Evolutionary conservation across 768 basidiomycete genomes (phyloP), one percentile per base, ranked within the genome.

Genomic region (Flagelloscypha sp.): DNA sequence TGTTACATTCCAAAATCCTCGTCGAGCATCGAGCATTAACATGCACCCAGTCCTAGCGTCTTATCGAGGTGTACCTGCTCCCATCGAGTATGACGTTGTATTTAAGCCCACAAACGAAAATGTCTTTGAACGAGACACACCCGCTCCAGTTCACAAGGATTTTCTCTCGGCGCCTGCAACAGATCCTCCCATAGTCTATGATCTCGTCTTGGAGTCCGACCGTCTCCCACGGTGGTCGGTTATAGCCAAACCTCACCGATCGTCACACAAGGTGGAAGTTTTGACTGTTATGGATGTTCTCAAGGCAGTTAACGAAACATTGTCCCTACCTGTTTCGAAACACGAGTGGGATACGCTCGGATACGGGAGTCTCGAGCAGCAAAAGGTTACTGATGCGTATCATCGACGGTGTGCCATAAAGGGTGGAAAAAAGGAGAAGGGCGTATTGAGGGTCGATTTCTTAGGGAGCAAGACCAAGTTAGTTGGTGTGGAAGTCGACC

Each of bases 181-280:
- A 6, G 66, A 68, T 30, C 70, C 68, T 1, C 68, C 67, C 6
- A 53, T 70, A 21, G 54, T 69, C 21, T n/a, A n/a, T n/a, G n/a
- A n/a, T n/a, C n/a, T n/a, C n/a, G n/a, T n/a, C n/a, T 56, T 70
- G 10, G 59, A 61, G 25, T 69, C 68, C 18, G 57, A 68, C 43
- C 66, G 67, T 42, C 63, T 70, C 44, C 69, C 68, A 6, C n/a
- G n/a, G n/a, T 71, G 68, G 68, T 55, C 65, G 5, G 62, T 70
- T 29, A 34, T 62, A 27, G 65, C 68, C 27, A 55, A 53, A 16
- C 49, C 60, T 6, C 47, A 52, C n/a, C 52, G 48, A 9, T 54
- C 54, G 7, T 38, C 45, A 9, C n/a, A n/a, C n/a, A n/a, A n/a
- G n/a, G n/a, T n/a, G n/a, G n/a, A n/a, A n/a, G 48, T 42, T 25